Evolutionary conservation across 257 asterid species (phyloP).

Genomic region (Capsicum rhomboideum): DNA sequence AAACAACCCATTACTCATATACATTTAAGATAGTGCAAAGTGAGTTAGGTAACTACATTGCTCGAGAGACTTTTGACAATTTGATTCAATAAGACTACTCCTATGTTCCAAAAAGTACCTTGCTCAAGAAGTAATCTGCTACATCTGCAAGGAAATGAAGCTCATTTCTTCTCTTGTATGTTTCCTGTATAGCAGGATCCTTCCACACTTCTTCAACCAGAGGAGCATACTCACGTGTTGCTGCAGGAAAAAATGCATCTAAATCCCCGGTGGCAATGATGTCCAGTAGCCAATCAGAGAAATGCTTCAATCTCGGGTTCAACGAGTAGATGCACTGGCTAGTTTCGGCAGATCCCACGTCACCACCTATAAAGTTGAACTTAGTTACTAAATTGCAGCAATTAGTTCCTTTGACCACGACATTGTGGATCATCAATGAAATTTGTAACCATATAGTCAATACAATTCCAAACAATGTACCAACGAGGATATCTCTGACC

Average conservation of each 20-base stretch:
- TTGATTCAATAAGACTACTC: background rate
- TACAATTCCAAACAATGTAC: background rate
- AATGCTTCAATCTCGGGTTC: constrained; percentile 55
- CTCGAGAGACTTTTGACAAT: background rate
- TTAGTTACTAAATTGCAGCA: background rate
- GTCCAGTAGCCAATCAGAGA: constrained; percentile 92
- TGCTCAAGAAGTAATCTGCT: constrained; percentile 79
- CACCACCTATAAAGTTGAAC: background rate
- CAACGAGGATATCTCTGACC: background rate
- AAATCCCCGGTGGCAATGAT: constrained; percentile 87
- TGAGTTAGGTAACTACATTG: background rate
- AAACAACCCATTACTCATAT: background rate
- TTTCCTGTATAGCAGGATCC: constrained; percentile 71
- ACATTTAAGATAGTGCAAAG: background rate
- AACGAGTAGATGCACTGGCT: constrained; percentile 18
- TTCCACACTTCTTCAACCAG: constrained; percentile 1
- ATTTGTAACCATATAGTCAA: background rate
- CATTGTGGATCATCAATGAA: background rate
- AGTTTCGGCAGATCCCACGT: constrained; percentile 6
- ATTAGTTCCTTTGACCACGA: background rate
- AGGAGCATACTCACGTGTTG: background rate
- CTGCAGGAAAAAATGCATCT: constrained; percentile 59
- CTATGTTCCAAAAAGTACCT: constrained; percentile 34
- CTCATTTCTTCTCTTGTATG: constrained; percentile 65
- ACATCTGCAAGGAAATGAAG: constrained; percentile 91